Base-by-base conservation (phyloP, 163 green algal genomes). In the Scenedesmus sp. region DNA sequence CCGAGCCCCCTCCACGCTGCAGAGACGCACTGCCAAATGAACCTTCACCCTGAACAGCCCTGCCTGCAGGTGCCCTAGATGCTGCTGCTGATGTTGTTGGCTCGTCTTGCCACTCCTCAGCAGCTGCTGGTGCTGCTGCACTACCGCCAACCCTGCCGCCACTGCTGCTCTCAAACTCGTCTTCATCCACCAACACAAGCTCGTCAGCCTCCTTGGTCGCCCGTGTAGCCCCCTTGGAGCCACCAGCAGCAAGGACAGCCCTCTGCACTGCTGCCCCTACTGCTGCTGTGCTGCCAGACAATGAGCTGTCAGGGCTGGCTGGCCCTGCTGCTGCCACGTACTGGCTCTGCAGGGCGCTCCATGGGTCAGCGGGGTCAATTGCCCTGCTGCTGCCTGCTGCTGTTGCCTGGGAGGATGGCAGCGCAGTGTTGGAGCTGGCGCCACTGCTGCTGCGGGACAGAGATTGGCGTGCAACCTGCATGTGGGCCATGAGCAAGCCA, bases 291-390 rank as follows among this genome's bases (percentile, higher is more conserved):
- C n/a, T 20, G 55, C 84, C 84, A 23, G 84, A 4, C 8, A 60
- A 12, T 18, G 15, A 67, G 64, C 54, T 54, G n/a, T 73, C 85
- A 54, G 85, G 64, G 66, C 85, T 90, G 4, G 62, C 64, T 55
- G 66, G 66, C 26, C 85, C 85, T 55, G 18, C 85, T 57, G 64
- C 66, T 13, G 85, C 64, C 0, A 55, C 85, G 26, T 90, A 90
- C 66, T 90, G 85, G 15, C 66, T 67, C 66, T 90, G 85, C 66
- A 90, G 64, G 2, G 46, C 66, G 57, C 66, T 90, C 85, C 85
- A 90, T 2, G 85, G 85, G 46, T 90, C 85, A 26, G 85, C n/a
- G 0, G 85, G 52, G 60, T 83, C n/a, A 54, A 79, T 59, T 77
- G 59, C 84, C 10, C 62, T 60, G 12, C 82, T 57, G 56, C 34